These are phyloP conservation scores for Hemisphaericaspora subhashii DNA, from an alignment of 1,139 yeast species.

Conservation along the genomic window DNA sequence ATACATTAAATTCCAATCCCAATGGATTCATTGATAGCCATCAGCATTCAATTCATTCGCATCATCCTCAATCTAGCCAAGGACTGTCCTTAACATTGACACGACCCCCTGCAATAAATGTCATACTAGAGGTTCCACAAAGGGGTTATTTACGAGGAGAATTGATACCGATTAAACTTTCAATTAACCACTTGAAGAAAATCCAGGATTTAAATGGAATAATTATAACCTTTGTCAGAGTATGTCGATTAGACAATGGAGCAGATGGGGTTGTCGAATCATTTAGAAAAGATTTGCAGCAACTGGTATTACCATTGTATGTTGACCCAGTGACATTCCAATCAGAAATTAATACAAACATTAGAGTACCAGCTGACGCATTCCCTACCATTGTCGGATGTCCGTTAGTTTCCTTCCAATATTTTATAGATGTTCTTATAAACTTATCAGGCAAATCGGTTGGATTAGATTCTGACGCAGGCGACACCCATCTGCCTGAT, in stretches of 20 bases:
- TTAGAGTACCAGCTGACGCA: slow-evolving; percentile 79
- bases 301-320: slow-evolving; percentile 73
- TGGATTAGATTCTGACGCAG: slow-evolving; percentile 31
- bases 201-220: slow-evolving; percentile 75
- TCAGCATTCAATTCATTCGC: not conserved
- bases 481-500: slow-evolving; percentile 12
- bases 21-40: not conserved
- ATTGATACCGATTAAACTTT: slow-evolving; percentile 65
- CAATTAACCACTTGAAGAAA: slow-evolving; percentile 67
- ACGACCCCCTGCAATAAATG: slow-evolving; percentile 41
- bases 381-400: slow-evolving; percentile 82
- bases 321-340: slow-evolving; percentile 66
- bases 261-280: slow-evolving; percentile 68
- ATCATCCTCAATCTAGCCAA: not conserved
- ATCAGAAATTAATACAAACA: slow-evolving; percentile 59
- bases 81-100: not conserved
- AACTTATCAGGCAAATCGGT: slow-evolving; percentile 56
- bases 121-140: slow-evolving; percentile 59
- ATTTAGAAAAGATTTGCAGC: slow-evolving; percentile 81
- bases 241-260: slow-evolving; percentile 73
- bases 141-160: slow-evolving; percentile 82
- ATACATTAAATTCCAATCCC: too few species aligned
- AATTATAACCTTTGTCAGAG: slow-evolving; percentile 75
- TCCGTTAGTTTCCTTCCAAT: slow-evolving; percentile 76
- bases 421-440: slow-evolving; percentile 77